A percentile compares a stretch with the other conserved stretches of the same genome.
Conservation (phyloP, 441 rosid species). For the Isatis lusitanica region DNA sequence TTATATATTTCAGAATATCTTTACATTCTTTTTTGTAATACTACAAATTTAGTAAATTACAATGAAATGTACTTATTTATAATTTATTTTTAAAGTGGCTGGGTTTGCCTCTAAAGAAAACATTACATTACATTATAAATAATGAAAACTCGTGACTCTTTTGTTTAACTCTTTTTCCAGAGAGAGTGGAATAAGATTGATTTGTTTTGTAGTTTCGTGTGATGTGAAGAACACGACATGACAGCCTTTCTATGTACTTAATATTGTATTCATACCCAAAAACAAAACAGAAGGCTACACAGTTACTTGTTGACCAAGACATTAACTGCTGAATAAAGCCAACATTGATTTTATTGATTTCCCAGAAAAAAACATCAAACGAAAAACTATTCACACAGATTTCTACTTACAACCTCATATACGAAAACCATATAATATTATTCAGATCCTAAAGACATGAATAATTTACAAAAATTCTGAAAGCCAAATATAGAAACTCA, state of each 20-base stretch:
- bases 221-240: slow-evolving; percentile 35
- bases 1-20: background rate
- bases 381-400: slow-evolving; percentile 30
- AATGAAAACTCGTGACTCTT: slow-evolving; percentile 23
- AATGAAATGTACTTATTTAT: background rate
- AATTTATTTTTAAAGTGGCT: background rate
- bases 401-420: slow-evolving; percentile 26
- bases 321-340: slow-evolving; percentile 3
- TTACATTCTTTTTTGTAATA: background rate
- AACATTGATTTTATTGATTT: slow-evolving; percentile 21
- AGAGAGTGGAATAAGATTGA: slow-evolving; percentile 30
- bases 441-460: slow-evolving; percentile 29
- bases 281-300: slow-evolving; percentile 19
- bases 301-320: slow-evolving; percentile 34
- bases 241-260: slow-evolving; percentile 28
- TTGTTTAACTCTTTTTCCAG: slow-evolving; percentile 1
- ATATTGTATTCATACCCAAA: background rate
- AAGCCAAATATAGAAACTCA: slow-evolving; percentile 2
- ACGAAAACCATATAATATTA: slow-evolving; percentile 18
- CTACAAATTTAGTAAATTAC: background rate
- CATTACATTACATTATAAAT: slow-evolving; percentile 1
- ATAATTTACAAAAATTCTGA: slow-evolving; percentile 33
- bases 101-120: background rate
- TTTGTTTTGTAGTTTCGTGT: slow-evolving; percentile 16
- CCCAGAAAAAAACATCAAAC: slow-evolving; percentile 3